Evolutionary conservation across 495 filamentous ascomycete species (phyloP).

Genomic region (Corynascus novoguineensis): DNA sequence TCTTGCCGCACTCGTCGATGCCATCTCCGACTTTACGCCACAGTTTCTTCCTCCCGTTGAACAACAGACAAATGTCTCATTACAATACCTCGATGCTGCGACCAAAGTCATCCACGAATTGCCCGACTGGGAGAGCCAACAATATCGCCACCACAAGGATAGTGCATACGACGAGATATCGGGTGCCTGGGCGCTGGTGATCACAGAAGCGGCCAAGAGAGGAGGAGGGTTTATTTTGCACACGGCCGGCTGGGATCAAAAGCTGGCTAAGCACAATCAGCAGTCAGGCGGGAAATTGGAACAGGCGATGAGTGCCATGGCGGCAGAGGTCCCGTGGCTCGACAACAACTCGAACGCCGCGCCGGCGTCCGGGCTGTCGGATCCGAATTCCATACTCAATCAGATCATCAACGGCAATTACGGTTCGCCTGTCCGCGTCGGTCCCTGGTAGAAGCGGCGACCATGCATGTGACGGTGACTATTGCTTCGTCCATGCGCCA

Average conservation of each 20-base stretch:
- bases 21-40: constrained; percentile 86
- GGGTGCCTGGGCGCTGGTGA: constrained; percentile 86
- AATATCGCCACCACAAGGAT: constrained; percentile 85
- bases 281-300: constrained; percentile 77
- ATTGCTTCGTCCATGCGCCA: background rate
- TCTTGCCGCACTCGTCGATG: constrained; percentile 75
- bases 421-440: constrained; percentile 67
- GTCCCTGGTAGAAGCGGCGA: constrained; percentile 52
- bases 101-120: constrained; percentile 85
- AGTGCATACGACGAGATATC: constrained; percentile 94
- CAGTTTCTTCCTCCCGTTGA: constrained; percentile 93
- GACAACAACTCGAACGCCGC: constrained; percentile 41
- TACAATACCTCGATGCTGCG: constrained; percentile 81
- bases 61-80: constrained; percentile 65
- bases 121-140: constrained; percentile 77
- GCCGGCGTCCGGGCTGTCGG: constrained; percentile 41
- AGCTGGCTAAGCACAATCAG: constrained; percentile 80
- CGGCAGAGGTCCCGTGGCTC: constrained; percentile 72
- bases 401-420: constrained; percentile 77
- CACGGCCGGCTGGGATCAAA: constrained; percentile 90
- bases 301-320: constrained; percentile 71
- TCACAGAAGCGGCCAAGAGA: constrained; percentile 83
- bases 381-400: constrained; percentile 65
- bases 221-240: constrained; percentile 89
- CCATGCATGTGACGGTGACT: background rate